These are phyloP conservation scores for Haplosporangium gracile DNA, from an alignment of 192 early-diverging fungal genomes.

Conservation along the genomic window DNA sequence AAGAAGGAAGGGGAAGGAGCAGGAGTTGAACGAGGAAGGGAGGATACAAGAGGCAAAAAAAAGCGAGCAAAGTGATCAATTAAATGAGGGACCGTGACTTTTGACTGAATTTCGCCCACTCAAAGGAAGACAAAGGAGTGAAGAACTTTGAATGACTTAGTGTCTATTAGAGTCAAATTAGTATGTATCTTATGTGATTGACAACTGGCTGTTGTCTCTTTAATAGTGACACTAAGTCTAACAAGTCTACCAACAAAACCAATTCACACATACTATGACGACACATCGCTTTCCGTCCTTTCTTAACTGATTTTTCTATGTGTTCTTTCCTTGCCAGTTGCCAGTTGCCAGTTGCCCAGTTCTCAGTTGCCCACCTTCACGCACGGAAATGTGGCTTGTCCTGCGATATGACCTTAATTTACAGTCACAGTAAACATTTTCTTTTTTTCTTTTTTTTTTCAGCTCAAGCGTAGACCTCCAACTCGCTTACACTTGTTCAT, in stretches of 20 bases:
- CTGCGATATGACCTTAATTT: not conserved
- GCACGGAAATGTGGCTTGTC: not conserved
- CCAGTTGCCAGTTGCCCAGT: too few relatives aligned
- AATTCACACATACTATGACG: not conserved
- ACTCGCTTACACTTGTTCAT: not conserved
- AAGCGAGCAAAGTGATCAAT: not conserved
- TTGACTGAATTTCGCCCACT: not conserved
- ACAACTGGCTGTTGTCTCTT: not conserved
- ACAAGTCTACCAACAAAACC: not conserved
- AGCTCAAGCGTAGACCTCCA: not conserved
- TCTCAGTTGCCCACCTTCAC: not conserved
- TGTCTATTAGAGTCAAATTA: not conserved
- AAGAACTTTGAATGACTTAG: not conserved
- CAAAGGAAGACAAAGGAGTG: not conserved
- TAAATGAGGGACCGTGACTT: not conserved
- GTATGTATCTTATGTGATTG: not conserved
- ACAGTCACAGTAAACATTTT: slow-evolving; percentile 6
- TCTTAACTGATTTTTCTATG: not conserved
- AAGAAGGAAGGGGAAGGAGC: not conserved
- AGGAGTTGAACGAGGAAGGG: not conserved
- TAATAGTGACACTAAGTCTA: not conserved
- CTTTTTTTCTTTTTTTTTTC: not conserved
- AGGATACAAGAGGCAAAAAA: not conserved
- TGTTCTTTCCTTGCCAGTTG: not conserved
- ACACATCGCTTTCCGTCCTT: not conserved